Percentiles rank a stretch among this genome's conserved stretches.
These are phyloP conservation scores for Neurospora sp. DNA, from an alignment of 2,329 filamentous ascomycete genomes.

Conservation along the genomic window DNA sequence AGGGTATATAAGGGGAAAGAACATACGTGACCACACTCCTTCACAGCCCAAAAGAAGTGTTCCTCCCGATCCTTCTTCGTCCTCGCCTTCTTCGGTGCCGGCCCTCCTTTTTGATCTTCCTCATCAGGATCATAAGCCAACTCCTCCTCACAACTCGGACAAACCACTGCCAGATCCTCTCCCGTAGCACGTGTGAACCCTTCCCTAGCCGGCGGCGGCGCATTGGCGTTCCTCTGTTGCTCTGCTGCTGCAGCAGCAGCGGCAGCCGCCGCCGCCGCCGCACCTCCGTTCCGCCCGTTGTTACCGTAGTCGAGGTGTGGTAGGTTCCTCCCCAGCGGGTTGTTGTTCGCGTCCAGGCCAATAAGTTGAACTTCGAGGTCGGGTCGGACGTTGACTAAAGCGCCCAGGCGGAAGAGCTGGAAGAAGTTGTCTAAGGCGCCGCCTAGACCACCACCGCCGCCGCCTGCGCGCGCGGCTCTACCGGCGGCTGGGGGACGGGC, in stretches of 20 bases:
- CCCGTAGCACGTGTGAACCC: constrained; percentile 74
- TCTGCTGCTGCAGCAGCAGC: background rate
- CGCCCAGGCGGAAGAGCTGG: background rate
- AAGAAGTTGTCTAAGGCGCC: background rate
- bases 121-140: constrained; percentile 59
- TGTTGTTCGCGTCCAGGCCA: constrained; percentile 15
- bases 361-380: constrained; percentile 22
- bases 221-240: constrained; percentile 19
- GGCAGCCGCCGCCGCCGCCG: constrained; percentile 32
- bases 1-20: constrained; percentile 1
- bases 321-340: constrained; percentile 20
- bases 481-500: background rate
- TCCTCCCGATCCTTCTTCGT: constrained; percentile 50
- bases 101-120: constrained; percentile 13
- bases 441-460: background rate
- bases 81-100: constrained; percentile 29
- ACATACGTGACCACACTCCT: constrained; percentile 81
- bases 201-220: constrained; percentile 53
- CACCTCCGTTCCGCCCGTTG: constrained; percentile 23
- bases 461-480: background rate
- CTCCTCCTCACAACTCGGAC: constrained; percentile 79
- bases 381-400: background rate
- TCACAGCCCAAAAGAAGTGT: constrained; percentile 86
- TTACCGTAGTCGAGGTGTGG: constrained; percentile 25
- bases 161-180: constrained; percentile 66